Evolutionary conservation across 2,329 filamentous ascomycete species (phyloP), one percentile per base, ranked within the genome.

Genomic region (Emergomyces orientalis): DNA sequence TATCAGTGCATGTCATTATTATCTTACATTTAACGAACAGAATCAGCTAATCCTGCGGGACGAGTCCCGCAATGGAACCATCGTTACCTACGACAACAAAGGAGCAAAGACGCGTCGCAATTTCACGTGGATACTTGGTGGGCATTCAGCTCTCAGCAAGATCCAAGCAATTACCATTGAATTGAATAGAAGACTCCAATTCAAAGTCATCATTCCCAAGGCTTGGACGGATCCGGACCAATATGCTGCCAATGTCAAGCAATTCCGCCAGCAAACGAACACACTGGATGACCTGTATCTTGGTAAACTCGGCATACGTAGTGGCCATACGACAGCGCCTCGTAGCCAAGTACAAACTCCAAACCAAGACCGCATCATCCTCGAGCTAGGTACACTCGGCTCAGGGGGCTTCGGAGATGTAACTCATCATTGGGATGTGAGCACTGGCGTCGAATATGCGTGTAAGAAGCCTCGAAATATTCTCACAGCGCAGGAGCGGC

Each of bases 31-130:
- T 54, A n/a, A 61, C 25, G 22, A 54, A 22, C 59, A 55, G 47
- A 39, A 61, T 30, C 59, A n/a, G 13, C 22, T 61, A 34, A 61
- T 61, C 25, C 14, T 61, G 5, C 47, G 32, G 6, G 59, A 61
- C 47, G 8, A 22, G 17, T 61, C 45, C 47, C 5, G 41, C 13
- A 27, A 37, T 32, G 59, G 47, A 17, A 61, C 59, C 27, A 61
- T 17, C 11, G 59, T 61, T n/a, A 1, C 1, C 27, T 61, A 61
- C 32, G 22, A 54, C 34, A 17, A 22, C 14, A 27, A 37, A 41
- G 47, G 47, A 37, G 47, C 17, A 41, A 19, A 61, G 47, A 39
- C 14, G 3, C 45, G 47, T 13, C 45, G 37, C n/a, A 39, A 54
- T 19, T 51, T 61, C 14, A 54, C 19, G 4, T 52, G 59, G 59